Conservation (phyloP, 2,329 filamentous ascomycete species). For the Nakataea oryzae region DNA sequence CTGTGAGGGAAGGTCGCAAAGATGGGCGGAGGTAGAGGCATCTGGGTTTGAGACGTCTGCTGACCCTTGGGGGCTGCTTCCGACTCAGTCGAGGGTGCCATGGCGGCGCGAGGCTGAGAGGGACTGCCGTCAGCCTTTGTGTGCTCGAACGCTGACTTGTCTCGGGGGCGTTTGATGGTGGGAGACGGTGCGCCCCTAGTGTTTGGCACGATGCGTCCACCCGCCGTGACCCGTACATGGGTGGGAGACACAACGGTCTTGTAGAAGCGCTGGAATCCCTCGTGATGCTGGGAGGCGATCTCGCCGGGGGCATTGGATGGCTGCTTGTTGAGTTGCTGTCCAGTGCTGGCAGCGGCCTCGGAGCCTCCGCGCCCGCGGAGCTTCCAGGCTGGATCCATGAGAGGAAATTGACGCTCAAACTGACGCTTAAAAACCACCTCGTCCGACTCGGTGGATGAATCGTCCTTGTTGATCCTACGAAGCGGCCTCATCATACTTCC, state of each 20-base stretch:
- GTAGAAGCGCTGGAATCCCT: conserved; percentile 59
- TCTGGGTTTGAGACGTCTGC: conserved; percentile 2
- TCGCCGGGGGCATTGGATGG: conserved; percentile 44
- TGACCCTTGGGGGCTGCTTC: not conserved
- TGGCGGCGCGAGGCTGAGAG: conserved; percentile 5
- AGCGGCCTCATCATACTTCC: not conserved
- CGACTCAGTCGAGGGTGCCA: conserved; percentile 3
- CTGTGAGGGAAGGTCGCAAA: conserved; percentile 15
- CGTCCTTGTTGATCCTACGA: conserved; percentile 16
- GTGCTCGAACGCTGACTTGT: conserved; percentile 19
- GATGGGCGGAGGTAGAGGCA: conserved; percentile 17
- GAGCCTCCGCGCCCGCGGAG: conserved; percentile 34
- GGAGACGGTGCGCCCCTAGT: conserved; percentile 43
- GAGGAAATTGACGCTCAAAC: conserved; percentile 12
- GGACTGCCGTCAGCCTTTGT: conserved; percentile 10
- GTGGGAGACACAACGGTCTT: conserved; percentile 58
- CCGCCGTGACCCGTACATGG: conserved; percentile 56
- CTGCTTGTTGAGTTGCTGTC: conserved; percentile 17
- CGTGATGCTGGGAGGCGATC: conserved; percentile 42
- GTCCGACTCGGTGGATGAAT: conserved; percentile 22
- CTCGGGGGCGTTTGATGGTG: conserved; percentile 37
- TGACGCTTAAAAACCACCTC: conserved; percentile 19
- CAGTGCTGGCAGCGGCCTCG: conserved; percentile 21
- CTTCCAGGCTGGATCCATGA: conserved; percentile 22
- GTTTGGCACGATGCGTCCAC: conserved; percentile 57